These are phyloP conservation scores for Nymphaea thermarum DNA, from an alignment of 164 flowering plant species.

Conservation along the genomic window DNA sequence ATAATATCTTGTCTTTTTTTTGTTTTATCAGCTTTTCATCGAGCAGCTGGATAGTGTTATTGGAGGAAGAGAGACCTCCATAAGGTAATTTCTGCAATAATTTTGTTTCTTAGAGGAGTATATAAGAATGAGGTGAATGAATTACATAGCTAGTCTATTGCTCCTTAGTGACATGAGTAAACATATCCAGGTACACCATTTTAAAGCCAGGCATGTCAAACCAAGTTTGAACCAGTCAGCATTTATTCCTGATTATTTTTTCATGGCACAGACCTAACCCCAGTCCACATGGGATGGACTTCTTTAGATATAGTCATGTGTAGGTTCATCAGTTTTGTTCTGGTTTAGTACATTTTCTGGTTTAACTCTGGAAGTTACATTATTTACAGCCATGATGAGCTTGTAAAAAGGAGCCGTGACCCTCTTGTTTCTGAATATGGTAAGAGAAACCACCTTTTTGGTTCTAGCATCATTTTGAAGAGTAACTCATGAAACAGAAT, in stretches of 20 bases:
- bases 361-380: conserved; percentile 4
- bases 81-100: conserved; percentile 35
- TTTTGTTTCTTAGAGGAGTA: too few species aligned
- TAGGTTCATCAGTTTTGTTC: background rate
- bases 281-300: too few species aligned
- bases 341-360: background rate
- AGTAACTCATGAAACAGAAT: background rate
- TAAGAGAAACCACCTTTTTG: conserved; percentile 17
- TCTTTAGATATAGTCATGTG: too few species aligned
- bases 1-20: background rate
- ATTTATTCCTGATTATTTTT: too few species aligned
- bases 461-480: too few species aligned
- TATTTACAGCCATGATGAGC: conserved; percentile 65
- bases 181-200: too few species aligned
- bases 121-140: too few species aligned
- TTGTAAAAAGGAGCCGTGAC: conserved; percentile 66
- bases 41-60: conserved; percentile 82
- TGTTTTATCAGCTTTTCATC: conserved; percentile 57
- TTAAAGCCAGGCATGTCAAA: too few species aligned
- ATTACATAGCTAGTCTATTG: too few species aligned
- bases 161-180: too few species aligned
- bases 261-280: too few species aligned
- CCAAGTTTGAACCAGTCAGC: too few species aligned
- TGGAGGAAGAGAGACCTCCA: conserved; percentile 53
- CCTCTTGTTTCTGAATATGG: conserved; percentile 84